These are phyloP conservation scores for Periconia sp. DNA, from an alignment of 2,329 filamentous ascomycete genomes.

Conservation along the genomic window DNA sequence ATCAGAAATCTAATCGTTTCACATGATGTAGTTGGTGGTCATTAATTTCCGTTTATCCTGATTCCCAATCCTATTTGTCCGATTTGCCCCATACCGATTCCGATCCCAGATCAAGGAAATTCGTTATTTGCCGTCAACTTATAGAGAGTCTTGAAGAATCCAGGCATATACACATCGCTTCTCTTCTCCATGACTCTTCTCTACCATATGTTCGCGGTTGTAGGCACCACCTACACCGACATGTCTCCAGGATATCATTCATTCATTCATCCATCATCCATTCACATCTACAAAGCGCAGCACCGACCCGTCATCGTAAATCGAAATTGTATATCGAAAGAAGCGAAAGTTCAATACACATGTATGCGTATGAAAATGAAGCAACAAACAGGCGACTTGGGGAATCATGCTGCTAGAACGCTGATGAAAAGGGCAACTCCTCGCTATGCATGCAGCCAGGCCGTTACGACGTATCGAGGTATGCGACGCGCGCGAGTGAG, in stretches of 20 bases:
- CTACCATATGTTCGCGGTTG: no score
- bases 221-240: no score
- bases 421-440: conserved; percentile 21
- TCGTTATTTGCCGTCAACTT: no score
- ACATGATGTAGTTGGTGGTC: no score
- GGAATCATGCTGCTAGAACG: conserved; percentile 21
- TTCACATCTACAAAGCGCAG: background rate
- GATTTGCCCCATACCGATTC: background rate
- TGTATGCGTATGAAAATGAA: conserved; percentile 7
- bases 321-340: background rate
- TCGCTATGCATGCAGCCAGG: conserved; percentile 35
- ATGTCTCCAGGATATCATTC: no score
- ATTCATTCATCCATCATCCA: background rate
- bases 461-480: background rate
- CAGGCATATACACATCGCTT: background rate
- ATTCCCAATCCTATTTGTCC: no score
- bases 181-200: background rate
- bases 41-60: no score
- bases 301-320: no score
- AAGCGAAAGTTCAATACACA: background rate
- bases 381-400: conserved; percentile 14
- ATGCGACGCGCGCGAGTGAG: no score
- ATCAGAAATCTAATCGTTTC: no score
- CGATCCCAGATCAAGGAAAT: conserved; percentile 1
- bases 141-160: no score